These are phyloP conservation scores for Leptographium wingfieldii DNA, from an alignment of 2,329 filamentous ascomycete species.

Conservation along the genomic window DNA sequence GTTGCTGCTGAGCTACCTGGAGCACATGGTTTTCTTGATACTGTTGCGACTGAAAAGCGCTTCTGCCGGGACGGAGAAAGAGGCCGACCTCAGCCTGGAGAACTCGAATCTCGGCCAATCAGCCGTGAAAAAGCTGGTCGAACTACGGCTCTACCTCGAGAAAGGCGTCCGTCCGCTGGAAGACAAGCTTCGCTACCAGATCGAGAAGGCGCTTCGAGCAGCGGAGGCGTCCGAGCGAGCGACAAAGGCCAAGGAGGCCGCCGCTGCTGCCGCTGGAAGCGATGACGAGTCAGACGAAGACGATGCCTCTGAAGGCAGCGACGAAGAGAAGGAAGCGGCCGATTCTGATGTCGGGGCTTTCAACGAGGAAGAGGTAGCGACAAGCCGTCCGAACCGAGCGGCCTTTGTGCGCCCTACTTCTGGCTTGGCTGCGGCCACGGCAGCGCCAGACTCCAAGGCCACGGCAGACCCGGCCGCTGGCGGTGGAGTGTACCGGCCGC, in stretches of 20 bases:
- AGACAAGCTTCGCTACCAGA: constrained; percentile 82
- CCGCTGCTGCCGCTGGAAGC: constrained; percentile 22
- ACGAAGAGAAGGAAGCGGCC: constrained; percentile 3
- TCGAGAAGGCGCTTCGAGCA: constrained; percentile 84
- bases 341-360: not conserved
- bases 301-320: constrained; percentile 14
- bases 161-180: constrained; percentile 85
- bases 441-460: not conserved
- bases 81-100: constrained; percentile 16
- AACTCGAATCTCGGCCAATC: constrained; percentile 42
- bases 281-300: constrained; percentile 16
- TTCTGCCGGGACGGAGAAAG: constrained; percentile 11
- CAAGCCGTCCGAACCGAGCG: constrained; percentile 21
- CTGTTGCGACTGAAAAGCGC: constrained; percentile 62
- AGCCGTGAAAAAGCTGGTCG: constrained; percentile 76
- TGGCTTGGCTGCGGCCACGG: not conserved
- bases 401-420: constrained; percentile 22
- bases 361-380: constrained; percentile 3
- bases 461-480: not conserved
- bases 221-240: constrained; percentile 59
- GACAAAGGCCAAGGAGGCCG: constrained; percentile 22
- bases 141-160: constrained; percentile 84
- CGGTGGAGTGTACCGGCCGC: constrained; percentile 66
- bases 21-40: constrained; percentile 83
- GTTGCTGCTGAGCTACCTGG: constrained; percentile 88